Evolutionary conservation across 2,329 filamentous ascomycete genomes (phyloP).

Genomic region (Monilinia laxa): DNA sequence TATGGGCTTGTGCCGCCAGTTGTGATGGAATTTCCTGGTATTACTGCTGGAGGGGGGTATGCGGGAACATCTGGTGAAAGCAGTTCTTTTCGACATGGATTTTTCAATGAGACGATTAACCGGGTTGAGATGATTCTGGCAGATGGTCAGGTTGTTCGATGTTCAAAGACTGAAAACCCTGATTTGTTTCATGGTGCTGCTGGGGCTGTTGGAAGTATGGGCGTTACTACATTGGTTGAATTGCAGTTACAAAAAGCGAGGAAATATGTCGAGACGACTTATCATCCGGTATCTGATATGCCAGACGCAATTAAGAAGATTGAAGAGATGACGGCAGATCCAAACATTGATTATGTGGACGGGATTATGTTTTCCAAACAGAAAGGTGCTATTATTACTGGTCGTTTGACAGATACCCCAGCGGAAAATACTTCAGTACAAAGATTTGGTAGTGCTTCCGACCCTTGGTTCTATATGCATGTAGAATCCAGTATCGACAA

Average conservation of each 20-base stretch:
- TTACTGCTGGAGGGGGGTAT: slow-evolving; percentile 67
- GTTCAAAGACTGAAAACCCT: slow-evolving; percentile 47
- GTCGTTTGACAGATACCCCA: slow-evolving; percentile 47
- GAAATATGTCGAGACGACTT: slow-evolving; percentile 56
- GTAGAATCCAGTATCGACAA: slow-evolving; percentile 45
- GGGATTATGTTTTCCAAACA: slow-evolving; percentile 53
- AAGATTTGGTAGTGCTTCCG: slow-evolving; percentile 52
- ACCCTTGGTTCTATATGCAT: slow-evolving; percentile 68
- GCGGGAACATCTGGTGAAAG: slow-evolving; percentile 67
- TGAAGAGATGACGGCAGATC: slow-evolving; percentile 38
- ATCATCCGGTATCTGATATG: slow-evolving; percentile 48
- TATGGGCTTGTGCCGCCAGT: slow-evolving; percentile 60
- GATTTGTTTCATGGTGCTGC: slow-evolving; percentile 61
- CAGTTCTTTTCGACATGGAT: slow-evolving; percentile 63
- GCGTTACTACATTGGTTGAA: slow-evolving; percentile 60
- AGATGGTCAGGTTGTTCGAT: slow-evolving; percentile 53
- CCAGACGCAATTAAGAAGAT: slow-evolving; percentile 47
- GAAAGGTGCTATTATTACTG: slow-evolving; percentile 55
- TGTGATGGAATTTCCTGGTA: slow-evolving; percentile 71
- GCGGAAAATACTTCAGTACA: slow-evolving; percentile 35
- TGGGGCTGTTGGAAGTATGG: slow-evolving; percentile 59
- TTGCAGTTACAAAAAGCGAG: slow-evolving; percentile 55
- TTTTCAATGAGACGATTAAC: slow-evolving; percentile 63
- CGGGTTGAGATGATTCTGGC: slow-evolving; percentile 63
- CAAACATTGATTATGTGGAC: slow-evolving; percentile 58